Base-by-base conservation (phyloP, 1,284 basidiomycete species). In the Schizophyllum amplum region DNA sequence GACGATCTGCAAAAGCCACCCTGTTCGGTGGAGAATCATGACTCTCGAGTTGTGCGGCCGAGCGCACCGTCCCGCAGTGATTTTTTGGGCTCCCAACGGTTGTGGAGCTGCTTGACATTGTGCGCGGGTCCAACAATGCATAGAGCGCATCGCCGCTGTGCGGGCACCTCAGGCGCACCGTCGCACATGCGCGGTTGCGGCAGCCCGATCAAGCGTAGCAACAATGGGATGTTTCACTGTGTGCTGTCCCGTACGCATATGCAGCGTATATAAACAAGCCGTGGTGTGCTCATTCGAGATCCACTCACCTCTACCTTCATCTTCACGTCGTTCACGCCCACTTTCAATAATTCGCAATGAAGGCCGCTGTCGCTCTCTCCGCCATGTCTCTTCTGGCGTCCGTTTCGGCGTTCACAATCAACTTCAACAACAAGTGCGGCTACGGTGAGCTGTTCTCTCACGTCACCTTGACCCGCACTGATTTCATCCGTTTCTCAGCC, bases 321-420 rank as follows among this genome's bases (percentile, higher is more conserved):
- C 17, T 42, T 42, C 33, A 42, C 33, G 33, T 42, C 33, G 33
- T 17, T 42, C 33, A 13, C 17, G 13, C 11, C 13, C 33, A 42
- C 33, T 42, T 42, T 42, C 33, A 42, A 17, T 42, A 9, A 42
- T 13, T 13, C 33, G 17, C 11, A 17, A 55, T 66, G 63, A 52
- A 61, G 23, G 57, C 66, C 66, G 49, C 47, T 13, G 51, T 54
- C 4, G 50, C 51, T n/a, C 53, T 62, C n/a, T 24, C 24, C 2
- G 59, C 47, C 11, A 59, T 62, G 20, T 72, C 73, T 6, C 13
- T 42, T 17, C 11, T 42, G 33, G 33, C 33, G 33, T 42, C 33
- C 33, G 33, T 17, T 17, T 42, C 33, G 33, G 33, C 33, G 33
- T 42, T 42, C 33, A 42, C 33, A 17, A 42, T 42, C 33, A 42